A percentile compares a stretch with the other conserved stretches of the same genome.
Evolutionary conservation across 768 basidiomycete species (phyloP).

Genomic region (Suillus spraguei): DNA sequence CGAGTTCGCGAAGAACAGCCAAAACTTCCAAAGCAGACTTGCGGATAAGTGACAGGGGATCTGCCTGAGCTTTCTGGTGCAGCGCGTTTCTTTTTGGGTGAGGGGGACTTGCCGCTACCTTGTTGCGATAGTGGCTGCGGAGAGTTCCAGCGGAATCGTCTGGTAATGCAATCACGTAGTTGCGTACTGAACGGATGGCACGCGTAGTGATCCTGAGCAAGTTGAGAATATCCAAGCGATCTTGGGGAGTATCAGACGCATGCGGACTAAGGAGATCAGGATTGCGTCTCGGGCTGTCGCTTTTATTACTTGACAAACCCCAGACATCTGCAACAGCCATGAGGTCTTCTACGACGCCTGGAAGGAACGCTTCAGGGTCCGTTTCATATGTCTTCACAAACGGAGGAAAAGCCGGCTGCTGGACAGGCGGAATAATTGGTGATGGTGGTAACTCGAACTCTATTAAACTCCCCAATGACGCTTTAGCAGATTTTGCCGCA

Average conservation of each 20-base stretch:
- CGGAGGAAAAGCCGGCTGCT: conserved; percentile 49
- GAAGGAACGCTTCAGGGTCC: conserved; percentile 77
- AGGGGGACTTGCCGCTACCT: conserved; percentile 37
- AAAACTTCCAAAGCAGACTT: conserved; percentile 84
- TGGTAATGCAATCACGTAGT: conserved; percentile 81
- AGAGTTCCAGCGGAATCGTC: conserved; percentile 66
- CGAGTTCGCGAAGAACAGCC: conserved; percentile 73
- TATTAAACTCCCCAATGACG: conserved; percentile 43
- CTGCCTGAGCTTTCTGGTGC: conserved; percentile 41
- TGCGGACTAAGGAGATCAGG: conserved; percentile 25
- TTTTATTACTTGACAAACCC: conserved; percentile 41
- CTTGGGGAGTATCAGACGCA: conserved; percentile 11
- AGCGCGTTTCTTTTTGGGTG: conserved; percentile 38
- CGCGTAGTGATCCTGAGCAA: conserved; percentile 79
- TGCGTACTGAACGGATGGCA: conserved; percentile 80
- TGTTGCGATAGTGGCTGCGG: conserved; percentile 60
- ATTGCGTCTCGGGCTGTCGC: conserved; percentile 16
- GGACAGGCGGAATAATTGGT: conserved; percentile 53
- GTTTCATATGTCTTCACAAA: conserved; percentile 68
- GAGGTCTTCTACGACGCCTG: conserved; percentile 78
- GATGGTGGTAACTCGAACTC: conserved; percentile 74
- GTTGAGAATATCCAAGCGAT: conserved; percentile 61
- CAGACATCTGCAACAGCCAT: conserved; percentile 63
- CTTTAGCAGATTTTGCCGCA: conserved; percentile 41
- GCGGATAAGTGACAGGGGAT: conserved; percentile 72